Conservation (phyloP, 768 basidiomycete species). For the Hysterangium stoloniferum region DNA sequence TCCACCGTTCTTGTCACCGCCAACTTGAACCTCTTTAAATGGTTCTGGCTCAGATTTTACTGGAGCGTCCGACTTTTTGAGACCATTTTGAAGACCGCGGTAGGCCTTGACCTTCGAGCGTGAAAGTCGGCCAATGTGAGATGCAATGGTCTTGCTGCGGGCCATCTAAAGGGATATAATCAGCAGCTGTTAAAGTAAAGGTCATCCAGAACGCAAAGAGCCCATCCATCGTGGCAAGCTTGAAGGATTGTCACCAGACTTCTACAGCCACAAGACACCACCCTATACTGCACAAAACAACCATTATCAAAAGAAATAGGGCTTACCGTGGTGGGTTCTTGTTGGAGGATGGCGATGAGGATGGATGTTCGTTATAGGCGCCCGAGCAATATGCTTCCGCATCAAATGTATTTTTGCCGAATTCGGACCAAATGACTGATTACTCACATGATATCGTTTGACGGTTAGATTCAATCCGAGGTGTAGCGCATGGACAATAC, state of each 20-base stretch:
- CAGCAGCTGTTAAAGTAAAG: slow-evolving; percentile 2
- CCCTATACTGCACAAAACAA: background rate
- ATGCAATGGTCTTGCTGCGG: slow-evolving; percentile 77
- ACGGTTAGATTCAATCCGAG: background rate
- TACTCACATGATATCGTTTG: background rate
- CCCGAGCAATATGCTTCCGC: background rate
- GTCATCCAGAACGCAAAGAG: slow-evolving; percentile 28
- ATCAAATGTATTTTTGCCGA: background rate
- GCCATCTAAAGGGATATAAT: slow-evolving; percentile 51
- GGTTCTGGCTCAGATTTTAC: slow-evolving; percentile 50
- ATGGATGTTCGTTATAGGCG: slow-evolving; percentile 4
- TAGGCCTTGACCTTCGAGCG: slow-evolving; percentile 74
- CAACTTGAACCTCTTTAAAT: slow-evolving; percentile 72
- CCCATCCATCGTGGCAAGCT: slow-evolving; percentile 25
- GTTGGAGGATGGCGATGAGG: slow-evolving; percentile 7
- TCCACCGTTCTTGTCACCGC: slow-evolving; percentile 85
- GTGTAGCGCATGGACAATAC: no score
- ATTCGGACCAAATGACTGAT: background rate
- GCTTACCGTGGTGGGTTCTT: slow-evolving; percentile 7
- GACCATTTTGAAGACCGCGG: slow-evolving; percentile 80
- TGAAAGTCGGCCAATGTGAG: slow-evolving; percentile 75
- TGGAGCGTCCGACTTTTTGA: slow-evolving; percentile 67
- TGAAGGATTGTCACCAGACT: background rate
- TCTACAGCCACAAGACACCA: background rate
- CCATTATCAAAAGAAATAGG: slow-evolving; percentile 1